Evolutionary conservation across 352 stramenopile genomes (phyloP), one percentile per base, ranked within the genome.

Genomic region (Phytopythium litorale): DNA sequence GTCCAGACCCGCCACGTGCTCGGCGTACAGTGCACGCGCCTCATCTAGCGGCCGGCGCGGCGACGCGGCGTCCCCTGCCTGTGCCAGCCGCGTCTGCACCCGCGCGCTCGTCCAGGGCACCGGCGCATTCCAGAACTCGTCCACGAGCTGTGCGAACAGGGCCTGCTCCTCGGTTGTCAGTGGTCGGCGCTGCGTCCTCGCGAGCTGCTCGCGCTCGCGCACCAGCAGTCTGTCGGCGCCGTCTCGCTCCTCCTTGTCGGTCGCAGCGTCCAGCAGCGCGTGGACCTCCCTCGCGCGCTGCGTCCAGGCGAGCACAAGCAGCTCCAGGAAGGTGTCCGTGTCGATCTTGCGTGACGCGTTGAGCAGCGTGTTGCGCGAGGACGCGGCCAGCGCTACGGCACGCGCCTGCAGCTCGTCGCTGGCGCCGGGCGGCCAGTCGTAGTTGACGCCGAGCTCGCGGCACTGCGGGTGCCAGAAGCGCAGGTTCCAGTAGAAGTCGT

Each of bases 401-500:
- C 76, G 76, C 50, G 88, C 76, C n/a, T 91, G 76, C n/a, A 94
- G 67, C 60, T 92, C 81, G 6, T 75, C 60, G 37, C 75, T 70
- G n/a, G 84, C 70, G 11, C 48, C 60, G 7, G 35, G 9, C 2
- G 82, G 81, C 84, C 84, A 94, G 23, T 65, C 60, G 48, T 72
- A 84, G 30, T 76, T 58, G 38, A 92, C 64, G 45, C 63, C 57
- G 19, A 94, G 69, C 62, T 94, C 84, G 18, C 62, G 64, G 72
- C 78, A 89, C 19, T 81, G 76, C 35, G 70, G 64, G 49, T 80
- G 55, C 75, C 84, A 89, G 67, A 92, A 94, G 51, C 81, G 68
- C 46, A 92, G 88, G 58, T 88, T 85, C 84, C 84, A 94, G 66
- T 85, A 90, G 61, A 76, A 87, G 32, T 91, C 84, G 21, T 90